Evolutionary conservation across 192 early-diverging fungal genomes (phyloP), one percentile per base, ranked within the genome.

Genomic region (Polychytrium aggregatum): DNA sequence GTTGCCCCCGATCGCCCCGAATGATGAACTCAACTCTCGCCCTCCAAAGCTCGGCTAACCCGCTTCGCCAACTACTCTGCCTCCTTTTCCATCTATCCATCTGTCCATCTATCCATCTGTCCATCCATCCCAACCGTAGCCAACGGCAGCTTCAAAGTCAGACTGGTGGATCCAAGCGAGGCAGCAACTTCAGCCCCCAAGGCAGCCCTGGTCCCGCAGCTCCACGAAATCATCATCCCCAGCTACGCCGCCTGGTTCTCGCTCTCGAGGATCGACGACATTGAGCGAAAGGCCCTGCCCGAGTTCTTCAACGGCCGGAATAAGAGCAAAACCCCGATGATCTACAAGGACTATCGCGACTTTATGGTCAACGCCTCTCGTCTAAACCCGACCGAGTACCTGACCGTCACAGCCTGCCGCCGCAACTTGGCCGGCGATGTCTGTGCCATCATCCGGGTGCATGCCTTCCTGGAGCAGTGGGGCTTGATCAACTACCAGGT

Each of bases 331-430:
- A 93, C 91, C 16, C 90, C 90, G 0, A 65, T 74, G 0, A 75
- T 97, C 30, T 98, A 95, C 67, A 82, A 84, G 61, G 92, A 78
- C 50, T 72, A 96, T 57, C 83, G 96, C 37, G 87, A 96, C 64
- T 99, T 99, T 55, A 99, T 99, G 90, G 72, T 99, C 69, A 91
- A 94, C 62, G 88, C 86, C 11, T 95, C 95, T 65, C 84, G 96
- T 17, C 74, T 97, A 41, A 94, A 92, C 55, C 92, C 96, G 3
- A 63, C 73, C 13, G 92, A 99, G 62, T 99, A 99, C 62, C 68
- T 99, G 37, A 96, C 96, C 7, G 91, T 99, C 8, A 99, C 96
- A 3, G 96, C 96, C 1, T 96, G 92, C 67, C 64, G 93, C 42
- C 70, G 96, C 21, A 96, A 97, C 64, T 68, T 99, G 55, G 90